Evolutionary conservation across 2,329 filamentous ascomycete genomes (phyloP), one percentile per base, ranked within the genome.

Genomic region (Proliferodiscus dingleyae): DNA sequence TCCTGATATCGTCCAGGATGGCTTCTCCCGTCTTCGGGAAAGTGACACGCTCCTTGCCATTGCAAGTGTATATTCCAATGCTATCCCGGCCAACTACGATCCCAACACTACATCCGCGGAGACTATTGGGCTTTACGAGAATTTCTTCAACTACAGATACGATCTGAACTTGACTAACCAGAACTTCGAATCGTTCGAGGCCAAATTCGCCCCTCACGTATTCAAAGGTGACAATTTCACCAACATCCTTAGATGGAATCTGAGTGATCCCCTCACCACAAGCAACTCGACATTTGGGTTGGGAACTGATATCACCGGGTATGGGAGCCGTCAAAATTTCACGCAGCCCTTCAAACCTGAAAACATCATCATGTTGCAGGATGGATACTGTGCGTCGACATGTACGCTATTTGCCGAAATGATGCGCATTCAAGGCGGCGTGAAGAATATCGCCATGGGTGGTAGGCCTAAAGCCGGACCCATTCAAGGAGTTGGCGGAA

Each of bases 401-500:
- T 84, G 80, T 61, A 72, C 77, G 23, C 66, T 78, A 32, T 78
- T 83, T 59, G 67, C 68, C 10, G 71, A 78, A 36, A 67, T 80
- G 19, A 71, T 83, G 68, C 69, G 71, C 5, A 62, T 68, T 47
- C 67, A 70, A 46, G 69, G 68, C 24, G 72, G 74, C 18, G 73
- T 84, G 2, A 74, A 74, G 51, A 75, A 74, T 28, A 70, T 84
- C 37, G 70, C 71, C 1, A 67, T 81, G 19, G 82, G 83, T 8
- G 83, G 83, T 2, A 74, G 77, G 1, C 75, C 81, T 0, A 64
- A 66, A 9, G 56, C 68, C 0, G 65, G 66, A 0, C 72, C 74
- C 1, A 85, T 83, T 67, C 79, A 84, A 66, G 73, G 71, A 4
- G 69, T 83, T 15, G 80, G 81, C n/a, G 83, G 81, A n/a, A 73